Evolutionary conservation across 495 filamentous ascomycete species (phyloP).

Genomic region (Penicillium robsamsonii): DNA sequence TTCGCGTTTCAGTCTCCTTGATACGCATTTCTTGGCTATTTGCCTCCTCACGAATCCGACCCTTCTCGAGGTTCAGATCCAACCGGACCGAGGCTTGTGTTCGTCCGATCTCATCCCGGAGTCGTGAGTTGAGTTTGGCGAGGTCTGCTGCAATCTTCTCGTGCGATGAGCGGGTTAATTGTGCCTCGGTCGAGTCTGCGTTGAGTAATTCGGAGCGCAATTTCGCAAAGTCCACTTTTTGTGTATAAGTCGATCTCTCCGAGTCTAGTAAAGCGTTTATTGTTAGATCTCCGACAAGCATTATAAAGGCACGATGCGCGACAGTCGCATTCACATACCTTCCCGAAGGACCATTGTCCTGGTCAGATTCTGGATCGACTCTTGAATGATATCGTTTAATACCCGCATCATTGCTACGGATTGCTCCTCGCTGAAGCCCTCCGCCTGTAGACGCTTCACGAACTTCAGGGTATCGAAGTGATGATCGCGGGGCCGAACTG

Average conservation of each 20-base stretch:
- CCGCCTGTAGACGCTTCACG: conserved; percentile 81
- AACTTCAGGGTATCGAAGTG: conserved; percentile 99
- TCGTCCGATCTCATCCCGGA: conserved; percentile 90
- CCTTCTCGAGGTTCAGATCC: conserved; percentile 96
- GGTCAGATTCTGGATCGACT: conserved; percentile 97
- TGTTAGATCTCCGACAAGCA: background rate
- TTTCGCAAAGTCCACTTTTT: conserved; percentile 99
- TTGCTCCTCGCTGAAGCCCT: conserved; percentile 96
- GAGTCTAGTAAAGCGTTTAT: conserved; percentile 39
- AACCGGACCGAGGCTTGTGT: conserved; percentile 89
- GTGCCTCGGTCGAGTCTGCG: conserved; percentile 84
- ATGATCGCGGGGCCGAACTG: conserved; percentile 66
- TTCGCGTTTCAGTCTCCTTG: conserved; percentile 96
- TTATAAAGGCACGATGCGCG: background rate
- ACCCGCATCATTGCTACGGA: conserved; percentile 96
- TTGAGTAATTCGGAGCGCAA: conserved; percentile 90
- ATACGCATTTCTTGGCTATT: conserved; percentile 97
- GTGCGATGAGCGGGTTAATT: conserved; percentile 83
- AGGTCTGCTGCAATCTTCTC: conserved; percentile 93
- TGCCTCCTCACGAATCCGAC: conserved; percentile 92
- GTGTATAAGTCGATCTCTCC: conserved; percentile 80
- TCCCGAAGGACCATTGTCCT: conserved; percentile 98
- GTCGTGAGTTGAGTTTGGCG: conserved; percentile 80
- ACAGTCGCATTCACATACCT: conserved; percentile 40
- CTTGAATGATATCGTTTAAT: conserved; percentile 93